phyloP scores from a whole-genome alignment of 2,329 filamentous ascomycete species.

The Hypoxylon sp. region DNA sequence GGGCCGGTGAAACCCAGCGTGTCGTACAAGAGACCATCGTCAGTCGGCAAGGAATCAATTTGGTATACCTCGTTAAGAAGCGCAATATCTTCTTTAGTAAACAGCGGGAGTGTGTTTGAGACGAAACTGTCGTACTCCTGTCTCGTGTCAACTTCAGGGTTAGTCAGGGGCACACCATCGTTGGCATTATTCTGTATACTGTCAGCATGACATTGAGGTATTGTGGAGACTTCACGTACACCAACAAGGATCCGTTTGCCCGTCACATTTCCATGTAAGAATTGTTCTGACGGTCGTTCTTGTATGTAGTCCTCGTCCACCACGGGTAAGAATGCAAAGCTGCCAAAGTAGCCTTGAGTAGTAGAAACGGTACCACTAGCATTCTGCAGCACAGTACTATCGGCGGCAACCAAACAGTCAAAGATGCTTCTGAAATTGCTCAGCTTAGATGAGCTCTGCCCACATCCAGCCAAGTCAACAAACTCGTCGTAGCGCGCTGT shows the following conservation, averaged over 20 bases:
- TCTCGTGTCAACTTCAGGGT: constrained; percentile 50
- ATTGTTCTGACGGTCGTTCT: constrained; percentile 45
- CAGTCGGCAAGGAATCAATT: constrained; percentile 35
- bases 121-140: constrained; percentile 50
- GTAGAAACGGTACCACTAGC: constrained; percentile 51
- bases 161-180: constrained; percentile 54
- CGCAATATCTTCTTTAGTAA: constrained; percentile 40
- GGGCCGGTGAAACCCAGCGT: constrained; percentile 56
- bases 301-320: constrained; percentile 51
- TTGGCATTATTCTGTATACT: constrained; percentile 54
- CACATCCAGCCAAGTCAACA: constrained; percentile 49
- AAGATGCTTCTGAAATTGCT: constrained; percentile 42
- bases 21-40: constrained; percentile 52
- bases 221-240: constrained; percentile 23
- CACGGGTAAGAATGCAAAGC: constrained; percentile 52
- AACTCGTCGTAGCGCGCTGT: constrained; percentile 47
- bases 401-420: constrained; percentile 49
- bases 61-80: constrained; percentile 44
- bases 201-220: constrained; percentile 13
- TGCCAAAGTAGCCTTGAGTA: constrained; percentile 50
- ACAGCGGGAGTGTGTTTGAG: constrained; percentile 47
- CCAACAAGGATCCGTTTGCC: constrained; percentile 50
- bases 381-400: constrained; percentile 49
- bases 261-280: constrained; percentile 34
- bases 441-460: constrained; percentile 16